These are phyloP conservation scores for Ophiostoma australiae DNA, from an alignment of 2,329 filamentous ascomycete genomes.

Conservation along the genomic window DNA sequence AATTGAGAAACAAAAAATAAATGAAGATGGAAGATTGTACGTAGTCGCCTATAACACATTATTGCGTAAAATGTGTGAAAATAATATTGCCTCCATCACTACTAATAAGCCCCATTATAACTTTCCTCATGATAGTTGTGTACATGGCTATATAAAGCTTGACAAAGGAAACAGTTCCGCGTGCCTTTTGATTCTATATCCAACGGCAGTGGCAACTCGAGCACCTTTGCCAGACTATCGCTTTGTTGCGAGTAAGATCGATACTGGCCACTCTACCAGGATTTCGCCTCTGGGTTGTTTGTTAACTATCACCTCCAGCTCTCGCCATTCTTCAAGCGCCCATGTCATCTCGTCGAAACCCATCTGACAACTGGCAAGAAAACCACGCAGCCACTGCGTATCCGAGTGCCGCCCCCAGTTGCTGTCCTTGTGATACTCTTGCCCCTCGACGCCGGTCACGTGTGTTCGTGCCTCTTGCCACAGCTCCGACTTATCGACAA, in stretches of 20 bases:
- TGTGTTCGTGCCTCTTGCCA: background rate
- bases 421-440: slow-evolving; percentile 17
- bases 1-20: no score
- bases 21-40: no score
- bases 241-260: background rate
- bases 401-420: slow-evolving; percentile 27
- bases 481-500: background rate
- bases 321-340: slow-evolving; percentile 24
- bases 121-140: no score
- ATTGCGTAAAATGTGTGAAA: background rate
- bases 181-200: background rate
- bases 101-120: no score
- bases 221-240: background rate
- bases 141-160: no score
- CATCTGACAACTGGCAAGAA: slow-evolving; percentile 27
- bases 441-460: background rate
- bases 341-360: slow-evolving; percentile 28
- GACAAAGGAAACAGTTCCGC: no score
- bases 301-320: slow-evolving; percentile 26
- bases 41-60: no score
- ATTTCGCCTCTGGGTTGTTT: background rate
- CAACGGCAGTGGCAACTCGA: background rate
- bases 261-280: background rate
- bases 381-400: slow-evolving; percentile 27
- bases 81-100: background rate